A percentile compares a stretch with the other conserved stretches of the same genome.
Evolutionary conservation across 176 grass and related monocot species (phyloP).

Genomic region (Oropetium thomaeum): DNA sequence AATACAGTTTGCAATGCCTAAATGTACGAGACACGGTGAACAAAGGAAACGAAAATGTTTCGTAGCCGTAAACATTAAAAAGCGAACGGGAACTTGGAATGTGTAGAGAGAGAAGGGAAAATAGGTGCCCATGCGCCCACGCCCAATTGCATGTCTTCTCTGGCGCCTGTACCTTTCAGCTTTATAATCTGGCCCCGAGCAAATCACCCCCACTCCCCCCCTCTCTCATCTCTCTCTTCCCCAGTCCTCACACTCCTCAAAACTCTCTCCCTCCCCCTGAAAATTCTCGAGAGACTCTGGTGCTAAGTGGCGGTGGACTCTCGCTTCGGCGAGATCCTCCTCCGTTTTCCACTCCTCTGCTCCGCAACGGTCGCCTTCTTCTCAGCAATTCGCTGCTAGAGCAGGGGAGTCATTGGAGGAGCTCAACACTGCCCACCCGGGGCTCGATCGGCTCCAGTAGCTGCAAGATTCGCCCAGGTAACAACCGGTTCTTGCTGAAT

Average conservation of each 20-base stretch:
- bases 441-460: conserved; percentile 27
- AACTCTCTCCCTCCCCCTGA: conserved; percentile 23
- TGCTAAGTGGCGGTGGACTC: conserved; percentile 32
- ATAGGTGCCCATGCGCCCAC: conserved; percentile 37
- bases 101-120: neutral
- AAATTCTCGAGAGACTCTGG: conserved; percentile 31
- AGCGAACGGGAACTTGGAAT: neutral
- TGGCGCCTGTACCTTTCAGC: neutral
- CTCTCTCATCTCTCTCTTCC: neutral
- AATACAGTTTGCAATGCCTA: too few species aligned
- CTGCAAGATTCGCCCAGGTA: conserved; percentile 42
- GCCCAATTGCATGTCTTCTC: conserved; percentile 47
- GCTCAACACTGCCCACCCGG: conserved; percentile 8
- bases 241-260: conserved; percentile 27
- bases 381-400: conserved; percentile 7
- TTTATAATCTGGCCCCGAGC: neutral
- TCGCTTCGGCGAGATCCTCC: conserved; percentile 39
- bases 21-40: neutral
- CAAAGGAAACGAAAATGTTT: neutral
- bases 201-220: neutral
- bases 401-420: conserved; percentile 26
- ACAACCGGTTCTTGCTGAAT: conserved; percentile 24
- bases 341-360: conserved; percentile 19
- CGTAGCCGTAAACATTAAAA: neutral
- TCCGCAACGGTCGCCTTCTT: neutral